Percentiles rank a stretch among this genome's conserved stretches.
Evolutionary conservation across 306 rosid genomes (phyloP).

Genomic region (Dicorynia guianensis): DNA sequence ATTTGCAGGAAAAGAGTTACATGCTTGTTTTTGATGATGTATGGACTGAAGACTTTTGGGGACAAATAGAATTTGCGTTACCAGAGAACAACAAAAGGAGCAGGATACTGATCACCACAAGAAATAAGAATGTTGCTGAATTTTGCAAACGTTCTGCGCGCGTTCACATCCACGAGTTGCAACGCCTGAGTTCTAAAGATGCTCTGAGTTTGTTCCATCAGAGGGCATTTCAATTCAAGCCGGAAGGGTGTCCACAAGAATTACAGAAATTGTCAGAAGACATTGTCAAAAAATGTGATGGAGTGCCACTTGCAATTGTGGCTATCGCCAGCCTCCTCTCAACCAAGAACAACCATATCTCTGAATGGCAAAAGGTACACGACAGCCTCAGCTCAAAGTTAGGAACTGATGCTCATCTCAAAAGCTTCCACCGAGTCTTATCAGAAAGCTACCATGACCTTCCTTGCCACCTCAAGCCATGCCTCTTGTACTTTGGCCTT

Average conservation of each 20-base stretch:
- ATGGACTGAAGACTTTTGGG: conserved; percentile 3
- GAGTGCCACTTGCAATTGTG: conserved; percentile 33
- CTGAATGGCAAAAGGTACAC: conserved; percentile 18
- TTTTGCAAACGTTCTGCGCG: neutral
- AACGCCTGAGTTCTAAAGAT: neutral
- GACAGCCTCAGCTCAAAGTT: conserved; percentile 7
- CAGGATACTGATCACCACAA: neutral
- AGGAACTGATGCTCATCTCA: conserved; percentile 20
- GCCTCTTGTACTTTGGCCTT: conserved; percentile 30
- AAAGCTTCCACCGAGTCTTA: neutral
- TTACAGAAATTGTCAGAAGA: neutral
- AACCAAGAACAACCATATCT: neutral
- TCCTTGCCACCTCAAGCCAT: conserved; percentile 24
- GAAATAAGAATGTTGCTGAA: neutral
- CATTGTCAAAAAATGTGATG: conserved; percentile 18
- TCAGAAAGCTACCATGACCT: conserved; percentile 27
- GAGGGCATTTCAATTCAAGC: conserved; percentile 1
- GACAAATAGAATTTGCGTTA: neutral
- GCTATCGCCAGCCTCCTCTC: conserved; percentile 12
- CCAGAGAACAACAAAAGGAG: neutral
- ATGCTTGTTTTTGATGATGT: conserved; percentile 9
- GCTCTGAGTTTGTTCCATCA: neutral
- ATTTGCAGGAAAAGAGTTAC: neutral
- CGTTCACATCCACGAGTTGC: neutral
- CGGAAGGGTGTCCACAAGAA: neutral